Evolutionary conservation across 148 eudicot genomes (phyloP).

Genomic region (Camellia granthamiana): DNA sequence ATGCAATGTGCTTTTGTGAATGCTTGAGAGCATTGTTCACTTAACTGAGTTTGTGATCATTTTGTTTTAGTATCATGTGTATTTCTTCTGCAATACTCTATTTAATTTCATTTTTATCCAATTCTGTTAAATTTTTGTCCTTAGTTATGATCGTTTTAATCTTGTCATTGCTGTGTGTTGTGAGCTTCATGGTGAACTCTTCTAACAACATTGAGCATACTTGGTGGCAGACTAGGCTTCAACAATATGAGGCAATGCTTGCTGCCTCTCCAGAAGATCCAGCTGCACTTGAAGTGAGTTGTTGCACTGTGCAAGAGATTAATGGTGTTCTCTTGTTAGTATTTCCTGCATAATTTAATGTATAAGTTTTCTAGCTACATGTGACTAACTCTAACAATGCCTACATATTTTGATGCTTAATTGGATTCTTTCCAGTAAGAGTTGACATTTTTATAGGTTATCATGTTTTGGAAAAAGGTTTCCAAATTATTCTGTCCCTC

Average conservation of each 20-base stretch:
- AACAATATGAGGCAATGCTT: slow-evolving; percentile 67
- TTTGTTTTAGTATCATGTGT: background rate
- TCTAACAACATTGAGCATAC: slow-evolving; percentile 27
- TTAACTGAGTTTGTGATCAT: background rate
- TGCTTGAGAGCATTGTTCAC: background rate
- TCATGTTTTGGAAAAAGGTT: slow-evolving; percentile 5
- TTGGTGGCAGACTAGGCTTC: slow-evolving; percentile 63
- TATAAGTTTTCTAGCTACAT: background rate
- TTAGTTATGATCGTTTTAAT: background rate
- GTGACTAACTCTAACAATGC: background rate
- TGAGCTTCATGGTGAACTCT: slow-evolving; percentile 2
- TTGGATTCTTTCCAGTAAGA: background rate
- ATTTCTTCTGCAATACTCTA: background rate
- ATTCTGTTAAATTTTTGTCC: background rate
- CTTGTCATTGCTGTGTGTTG: background rate
- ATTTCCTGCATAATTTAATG: background rate
- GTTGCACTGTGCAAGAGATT: background rate
- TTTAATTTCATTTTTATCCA: background rate
- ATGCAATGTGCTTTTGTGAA: background rate
- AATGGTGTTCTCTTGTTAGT: background rate
- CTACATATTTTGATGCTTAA: background rate
- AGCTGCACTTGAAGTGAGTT: slow-evolving; percentile 77
- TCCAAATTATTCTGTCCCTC: slow-evolving; percentile 3
- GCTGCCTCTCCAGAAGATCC: slow-evolving; percentile 68
- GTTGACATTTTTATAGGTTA: background rate